These are phyloP conservation scores for Collybiopsis luxurians DNA, from an alignment of 768 basidiomycete genomes.

Conservation along the genomic window DNA sequence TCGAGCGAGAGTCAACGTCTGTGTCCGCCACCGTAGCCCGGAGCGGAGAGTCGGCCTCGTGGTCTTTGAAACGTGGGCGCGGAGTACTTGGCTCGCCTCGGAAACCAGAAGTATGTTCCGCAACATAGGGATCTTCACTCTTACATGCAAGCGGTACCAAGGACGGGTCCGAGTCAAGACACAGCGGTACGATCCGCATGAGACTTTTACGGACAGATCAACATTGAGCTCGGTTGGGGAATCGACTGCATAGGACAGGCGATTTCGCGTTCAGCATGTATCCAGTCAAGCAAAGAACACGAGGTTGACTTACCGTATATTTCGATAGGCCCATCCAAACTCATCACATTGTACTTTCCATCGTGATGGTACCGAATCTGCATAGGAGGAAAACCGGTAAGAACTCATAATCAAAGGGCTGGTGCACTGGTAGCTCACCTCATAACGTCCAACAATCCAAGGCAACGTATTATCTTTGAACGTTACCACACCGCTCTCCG, in stretches of 20 bases:
- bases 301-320: constrained; percentile 66
- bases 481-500: constrained; percentile 60
- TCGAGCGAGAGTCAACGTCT: neutral
- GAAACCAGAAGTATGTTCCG: neutral
- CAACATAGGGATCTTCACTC: constrained; percentile 26
- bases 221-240: constrained; percentile 65
- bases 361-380: constrained; percentile 93
- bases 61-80: too few relatives aligned
- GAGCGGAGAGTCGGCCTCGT: too few relatives aligned
- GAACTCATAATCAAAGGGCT: neutral
- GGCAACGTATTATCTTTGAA: constrained; percentile 82
- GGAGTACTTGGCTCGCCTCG: constrained; percentile 15
- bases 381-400: neutral
- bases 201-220: constrained; percentile 63
- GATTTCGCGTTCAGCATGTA: constrained; percentile 10
- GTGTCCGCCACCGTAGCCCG: neutral
- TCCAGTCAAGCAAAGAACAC: neutral
- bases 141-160: constrained; percentile 74
- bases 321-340: constrained; percentile 79
- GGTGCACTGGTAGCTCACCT: constrained; percentile 43
- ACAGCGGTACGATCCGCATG: constrained; percentile 77
- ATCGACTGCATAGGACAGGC: constrained; percentile 48
- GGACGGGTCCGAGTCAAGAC: constrained; percentile 83
- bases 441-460: constrained; percentile 84
- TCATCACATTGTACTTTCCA: constrained; percentile 96